phyloP scores from a whole-genome alignment of 2,329 filamentous ascomycete genomes.

The Trichoderma harzianum region DNA sequence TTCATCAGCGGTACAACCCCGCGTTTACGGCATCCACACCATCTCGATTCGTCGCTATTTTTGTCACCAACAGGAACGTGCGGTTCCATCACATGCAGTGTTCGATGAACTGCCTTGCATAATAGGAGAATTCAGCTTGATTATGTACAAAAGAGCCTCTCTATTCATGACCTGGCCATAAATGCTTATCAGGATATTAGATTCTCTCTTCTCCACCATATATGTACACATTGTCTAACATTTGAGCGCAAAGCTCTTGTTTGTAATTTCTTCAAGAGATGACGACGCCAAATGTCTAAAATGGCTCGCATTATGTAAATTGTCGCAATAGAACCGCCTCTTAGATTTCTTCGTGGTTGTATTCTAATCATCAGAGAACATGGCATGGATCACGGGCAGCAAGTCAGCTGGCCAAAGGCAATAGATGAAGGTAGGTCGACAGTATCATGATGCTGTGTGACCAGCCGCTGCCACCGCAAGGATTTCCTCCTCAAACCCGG shows the following conservation, averaged over 20 bases:
- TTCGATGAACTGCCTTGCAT: background rate
- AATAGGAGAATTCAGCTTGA: background rate
- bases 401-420: background rate
- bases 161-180: background rate
- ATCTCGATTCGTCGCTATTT: background rate
- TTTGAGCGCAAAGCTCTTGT: background rate
- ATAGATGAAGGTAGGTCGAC: background rate
- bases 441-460: conserved; percentile 43
- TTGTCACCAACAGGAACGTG: background rate
- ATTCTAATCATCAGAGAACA: background rate
- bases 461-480: conserved; percentile 78
- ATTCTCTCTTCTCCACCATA: background rate
- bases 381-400: background rate
- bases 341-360: too few relatives aligned
- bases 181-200: background rate
- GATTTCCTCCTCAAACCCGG: conserved; percentile 77
- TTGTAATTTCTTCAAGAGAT: background rate
- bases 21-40: background rate
- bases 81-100: background rate
- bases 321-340: background rate
- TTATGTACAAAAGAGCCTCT: background rate
- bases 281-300: background rate
- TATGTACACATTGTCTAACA: background rate
- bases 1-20: background rate
- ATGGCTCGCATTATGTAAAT: background rate